Conservation (phyloP, 2,329 filamentous ascomycete species). For the Xylariomycetidae sp. region DNA sequence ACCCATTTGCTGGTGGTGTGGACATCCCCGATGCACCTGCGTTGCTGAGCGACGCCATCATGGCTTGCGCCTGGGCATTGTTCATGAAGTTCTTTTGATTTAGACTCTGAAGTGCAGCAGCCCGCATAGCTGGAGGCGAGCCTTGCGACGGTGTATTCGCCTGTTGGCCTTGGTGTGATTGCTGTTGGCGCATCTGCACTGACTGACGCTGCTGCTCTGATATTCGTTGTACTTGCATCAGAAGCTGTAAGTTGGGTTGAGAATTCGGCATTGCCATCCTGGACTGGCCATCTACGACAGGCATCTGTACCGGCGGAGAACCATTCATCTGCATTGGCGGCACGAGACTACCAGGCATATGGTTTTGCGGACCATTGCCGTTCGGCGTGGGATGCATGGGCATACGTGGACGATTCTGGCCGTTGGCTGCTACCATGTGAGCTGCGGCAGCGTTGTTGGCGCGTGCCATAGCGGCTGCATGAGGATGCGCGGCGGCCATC, state of each 20-base stretch:
- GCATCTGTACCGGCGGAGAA: slow-evolving; percentile 67
- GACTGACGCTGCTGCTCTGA: slow-evolving; percentile 58
- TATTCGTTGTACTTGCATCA: slow-evolving; percentile 62
- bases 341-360: slow-evolving; percentile 45
- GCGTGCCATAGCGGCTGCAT: slow-evolving; percentile 31
- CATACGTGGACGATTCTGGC: slow-evolving; percentile 46
- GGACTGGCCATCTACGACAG: slow-evolving; percentile 52
- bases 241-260: slow-evolving; percentile 48
- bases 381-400: slow-evolving; percentile 50
- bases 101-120: slow-evolving; percentile 37
- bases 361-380: slow-evolving; percentile 43
- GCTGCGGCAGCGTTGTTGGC: slow-evolving; percentile 39
- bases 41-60: slow-evolving; percentile 46
- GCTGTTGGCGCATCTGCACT: slow-evolving; percentile 41
- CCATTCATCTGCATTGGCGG: slow-evolving; percentile 58
- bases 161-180: slow-evolving; percentile 33
- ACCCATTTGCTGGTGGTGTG: slow-evolving; percentile 38
- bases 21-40: slow-evolving; percentile 39
- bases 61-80: slow-evolving; percentile 41
- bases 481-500: slow-evolving; percentile 27
- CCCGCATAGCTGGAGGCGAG: slow-evolving; percentile 39
- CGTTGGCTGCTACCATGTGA: slow-evolving; percentile 40
- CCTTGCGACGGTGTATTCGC: slow-evolving; percentile 27
- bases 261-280: slow-evolving; percentile 51
- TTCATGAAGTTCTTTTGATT: slow-evolving; percentile 50